A percentile compares a stretch with the other conserved stretches of the same genome.
Evolutionary conservation across 495 filamentous ascomycete genomes (phyloP).

Genomic region (Immersiella caudata): DNA sequence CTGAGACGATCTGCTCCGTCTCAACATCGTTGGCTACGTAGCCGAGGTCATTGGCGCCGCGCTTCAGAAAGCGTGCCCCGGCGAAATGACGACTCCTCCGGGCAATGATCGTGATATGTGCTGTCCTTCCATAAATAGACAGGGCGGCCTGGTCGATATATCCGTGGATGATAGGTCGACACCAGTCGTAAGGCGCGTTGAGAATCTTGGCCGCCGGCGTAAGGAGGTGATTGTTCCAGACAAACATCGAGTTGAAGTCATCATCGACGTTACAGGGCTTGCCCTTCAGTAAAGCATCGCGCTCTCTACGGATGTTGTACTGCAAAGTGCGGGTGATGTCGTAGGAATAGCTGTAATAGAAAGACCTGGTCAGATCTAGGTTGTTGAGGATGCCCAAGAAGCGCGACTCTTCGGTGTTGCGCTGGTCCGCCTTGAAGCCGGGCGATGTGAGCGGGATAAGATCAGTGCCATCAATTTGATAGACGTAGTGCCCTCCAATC

Average conservation of each 20-base stretch:
- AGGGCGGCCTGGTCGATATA: slow-evolving; percentile 91
- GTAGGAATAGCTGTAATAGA: slow-evolving; percentile 99
- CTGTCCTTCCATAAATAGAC: slow-evolving; percentile 77
- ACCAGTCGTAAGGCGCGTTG: slow-evolving; percentile 90
- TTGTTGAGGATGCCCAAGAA: slow-evolving; percentile 89
- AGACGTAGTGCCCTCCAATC: slow-evolving; percentile 94
- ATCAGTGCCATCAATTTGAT: slow-evolving; percentile 95
- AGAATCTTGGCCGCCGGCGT: slow-evolving; percentile 70
- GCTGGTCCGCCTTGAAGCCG: slow-evolving; percentile 70
- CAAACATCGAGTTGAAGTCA: slow-evolving; percentile 92
- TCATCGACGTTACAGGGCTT: slow-evolving; percentile 56
- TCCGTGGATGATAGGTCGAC: slow-evolving; percentile 91
- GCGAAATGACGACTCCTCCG: slow-evolving; percentile 92
- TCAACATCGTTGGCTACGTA: slow-evolving; percentile 99
- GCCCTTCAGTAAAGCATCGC: slow-evolving; percentile 68
- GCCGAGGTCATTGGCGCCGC: slow-evolving; percentile 91
- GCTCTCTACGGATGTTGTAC: slow-evolving; percentile 85
- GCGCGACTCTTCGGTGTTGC: slow-evolving; percentile 83
- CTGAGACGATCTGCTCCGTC: slow-evolving; percentile 97
- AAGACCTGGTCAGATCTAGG: slow-evolving; percentile 83
- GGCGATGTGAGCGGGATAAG: slow-evolving; percentile 80
- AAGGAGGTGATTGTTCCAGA: slow-evolving; percentile 93
- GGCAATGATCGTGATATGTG: slow-evolving; percentile 92
- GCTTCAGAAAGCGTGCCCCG: slow-evolving; percentile 90
- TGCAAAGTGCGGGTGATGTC: slow-evolving; percentile 92